A percentile compares a stretch with the other conserved stretches of the same genome.
Conservation (phyloP, 177 flowering plant species). For the Vitis hybrid region DNA sequence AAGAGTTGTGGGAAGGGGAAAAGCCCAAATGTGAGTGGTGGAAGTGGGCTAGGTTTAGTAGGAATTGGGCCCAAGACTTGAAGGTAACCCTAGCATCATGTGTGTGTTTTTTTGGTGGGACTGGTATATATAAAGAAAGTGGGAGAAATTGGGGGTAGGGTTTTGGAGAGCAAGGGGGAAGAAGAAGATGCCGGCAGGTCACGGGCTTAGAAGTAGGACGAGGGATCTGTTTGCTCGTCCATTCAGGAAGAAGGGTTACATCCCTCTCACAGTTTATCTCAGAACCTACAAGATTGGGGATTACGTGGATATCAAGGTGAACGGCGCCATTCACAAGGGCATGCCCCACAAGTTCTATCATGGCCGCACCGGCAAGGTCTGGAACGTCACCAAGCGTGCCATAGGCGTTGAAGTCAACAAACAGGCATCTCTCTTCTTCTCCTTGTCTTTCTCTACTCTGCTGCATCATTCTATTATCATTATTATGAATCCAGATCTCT, state of each 20-base stretch:
- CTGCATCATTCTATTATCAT: background rate
- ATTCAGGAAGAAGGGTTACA: slow-evolving; percentile 56
- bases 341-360: slow-evolving; percentile 66
- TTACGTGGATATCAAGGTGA: slow-evolving; percentile 50
- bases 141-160: too few relatives aligned
- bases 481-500: too few relatives aligned
- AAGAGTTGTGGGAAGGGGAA: too few relatives aligned
- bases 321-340: slow-evolving; percentile 62
- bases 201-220: slow-evolving; percentile 39
- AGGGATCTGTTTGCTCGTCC: slow-evolving; percentile 44
- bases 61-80: too few relatives aligned
- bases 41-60: too few relatives aligned
- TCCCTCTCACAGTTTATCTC: slow-evolving; percentile 38
- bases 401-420: slow-evolving; percentile 57
- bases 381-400: slow-evolving; percentile 64
- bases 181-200: slow-evolving; percentile 50
- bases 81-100: too few relatives aligned
- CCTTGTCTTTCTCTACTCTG: background rate
- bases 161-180: background rate
- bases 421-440: slow-evolving; percentile 26
- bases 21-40: too few relatives aligned
- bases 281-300: slow-evolving; percentile 44
- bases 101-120: too few relatives aligned
- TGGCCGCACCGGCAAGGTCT: slow-evolving; percentile 53
- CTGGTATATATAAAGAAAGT: too few relatives aligned